These are phyloP conservation scores for Xylariaceae sp. DNA, from an alignment of 2,329 filamentous ascomycete genomes.

Conservation along the genomic window DNA sequence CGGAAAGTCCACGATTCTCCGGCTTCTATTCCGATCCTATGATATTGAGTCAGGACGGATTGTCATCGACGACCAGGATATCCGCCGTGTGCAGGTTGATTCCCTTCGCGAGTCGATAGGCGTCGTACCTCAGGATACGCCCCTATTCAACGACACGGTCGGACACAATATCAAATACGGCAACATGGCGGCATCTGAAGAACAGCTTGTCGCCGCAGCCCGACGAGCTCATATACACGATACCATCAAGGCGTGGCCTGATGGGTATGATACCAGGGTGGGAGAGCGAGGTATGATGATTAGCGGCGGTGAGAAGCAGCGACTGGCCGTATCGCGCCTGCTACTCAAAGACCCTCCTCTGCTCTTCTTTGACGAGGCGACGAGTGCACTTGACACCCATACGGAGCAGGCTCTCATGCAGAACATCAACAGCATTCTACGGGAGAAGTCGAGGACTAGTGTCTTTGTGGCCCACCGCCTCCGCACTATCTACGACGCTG, in stretches of 20 bases:
- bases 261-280: constrained; percentile 88
- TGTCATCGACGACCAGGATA: constrained; percentile 87
- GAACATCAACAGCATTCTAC: constrained; percentile 89
- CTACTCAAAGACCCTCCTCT: constrained; percentile 86
- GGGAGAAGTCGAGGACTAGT: constrained; percentile 83
- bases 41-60: constrained; percentile 83
- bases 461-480: constrained; percentile 93
- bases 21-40: constrained; percentile 90
- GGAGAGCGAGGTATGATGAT: constrained; percentile 97
- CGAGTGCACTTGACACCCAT: constrained; percentile 85
- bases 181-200: constrained; percentile 68
- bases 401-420: constrained; percentile 86
- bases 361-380: constrained; percentile 94
- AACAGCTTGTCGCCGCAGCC: constrained; percentile 72
- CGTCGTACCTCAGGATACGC: constrained; percentile 95
- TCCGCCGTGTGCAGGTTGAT: constrained; percentile 76
- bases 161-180: constrained; percentile 96
- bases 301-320: constrained; percentile 89
- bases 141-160: constrained; percentile 94
- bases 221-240: constrained; percentile 81
- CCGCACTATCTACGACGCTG: constrained; percentile 88
- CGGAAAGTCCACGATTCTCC: constrained; percentile 89
- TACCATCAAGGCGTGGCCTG: constrained; percentile 72
- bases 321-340: constrained; percentile 76
- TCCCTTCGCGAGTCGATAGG: constrained; percentile 83